Evolutionary conservation across 345 rosid genomes (phyloP), one percentile per base, ranked within the genome.

Genomic region (Brassica juncea): DNA sequence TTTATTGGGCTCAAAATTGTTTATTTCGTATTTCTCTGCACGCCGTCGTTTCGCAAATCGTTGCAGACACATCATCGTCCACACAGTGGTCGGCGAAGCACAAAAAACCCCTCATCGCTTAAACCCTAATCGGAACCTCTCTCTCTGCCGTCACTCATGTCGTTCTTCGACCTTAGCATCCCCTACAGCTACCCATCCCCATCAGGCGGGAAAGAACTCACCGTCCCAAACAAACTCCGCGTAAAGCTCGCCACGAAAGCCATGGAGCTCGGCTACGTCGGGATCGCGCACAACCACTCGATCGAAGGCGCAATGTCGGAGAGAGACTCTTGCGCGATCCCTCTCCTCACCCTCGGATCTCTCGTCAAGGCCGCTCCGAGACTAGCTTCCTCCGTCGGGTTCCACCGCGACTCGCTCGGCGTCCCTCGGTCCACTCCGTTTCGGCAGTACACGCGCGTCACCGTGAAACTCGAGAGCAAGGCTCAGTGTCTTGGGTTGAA

Each of bases 381-480:
- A 1, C 80, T 91, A 75, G 75, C 87, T 66, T 84, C 91, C 57
- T 90, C 99, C 57, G 89, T 90, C 55, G 81, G 80, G 28, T 68
- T 90, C 87, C 97, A 90, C 82, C 97, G 97, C 14, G 86, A 88
- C 78, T 86, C 91, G 39, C 97, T 95, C 28, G 81, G 88, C 9
- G 76, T 89, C 72, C 89, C 91, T 1, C 86, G 86, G 67, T 49
- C 84, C 76, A 81, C 93, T 23, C 87, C 97, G 66, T 91, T 90
- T 86, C 90, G 97, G 35, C 97, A 93, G 87, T 93, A 91, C 89
- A 88, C 94, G 6, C 97, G 98, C 72, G 83, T 93, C 77, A 90
- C 96, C 0, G 89, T 95, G 68, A 76, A 70, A 15, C 88, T 88
- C 1, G 97, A 95, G 21, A 82, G 64, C 14, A 67, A 80, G 1